Evolutionary conservation across 371 early-diverging fungal species (phyloP).

Genomic region (Synchytrium microbalum): DNA sequence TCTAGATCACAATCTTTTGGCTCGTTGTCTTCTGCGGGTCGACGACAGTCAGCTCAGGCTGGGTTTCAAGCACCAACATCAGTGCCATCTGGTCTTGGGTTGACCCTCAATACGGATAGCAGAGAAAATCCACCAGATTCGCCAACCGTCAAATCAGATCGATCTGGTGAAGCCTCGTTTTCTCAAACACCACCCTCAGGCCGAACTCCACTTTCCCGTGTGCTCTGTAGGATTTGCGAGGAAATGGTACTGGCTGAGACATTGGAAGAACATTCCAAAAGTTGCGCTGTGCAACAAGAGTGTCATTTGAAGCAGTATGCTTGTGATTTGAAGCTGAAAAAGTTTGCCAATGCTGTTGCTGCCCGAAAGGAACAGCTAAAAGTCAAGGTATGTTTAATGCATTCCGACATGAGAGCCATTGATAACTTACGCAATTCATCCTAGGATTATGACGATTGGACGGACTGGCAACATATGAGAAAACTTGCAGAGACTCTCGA

Average conservation of each 20-base stretch:
- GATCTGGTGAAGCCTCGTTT: background rate
- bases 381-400: background rate
- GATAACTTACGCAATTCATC: background rate
- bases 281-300: slow-evolving; percentile 55
- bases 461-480: slow-evolving; percentile 19
- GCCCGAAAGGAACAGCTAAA: background rate
- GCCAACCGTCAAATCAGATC: background rate
- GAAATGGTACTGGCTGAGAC: slow-evolving; percentile 39
- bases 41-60: background rate
- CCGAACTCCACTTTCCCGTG: slow-evolving; percentile 8
- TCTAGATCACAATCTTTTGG: background rate
- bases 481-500: slow-evolving; percentile 21
- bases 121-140: background rate
- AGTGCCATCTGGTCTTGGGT: background rate
- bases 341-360: slow-evolving; percentile 7
- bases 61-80: background rate
- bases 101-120: background rate
- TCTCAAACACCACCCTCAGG: background rate
- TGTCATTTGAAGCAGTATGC: slow-evolving; percentile 49
- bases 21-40: background rate
- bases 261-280: slow-evolving; percentile 51
- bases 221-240: slow-evolving; percentile 66
- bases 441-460: slow-evolving; percentile 21
- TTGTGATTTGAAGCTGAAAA: slow-evolving; percentile 41
- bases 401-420: no score